Evolutionary conservation across 1,284 basidiomycete genomes (phyloP).

Genomic region (Meripilus lineatus): DNA sequence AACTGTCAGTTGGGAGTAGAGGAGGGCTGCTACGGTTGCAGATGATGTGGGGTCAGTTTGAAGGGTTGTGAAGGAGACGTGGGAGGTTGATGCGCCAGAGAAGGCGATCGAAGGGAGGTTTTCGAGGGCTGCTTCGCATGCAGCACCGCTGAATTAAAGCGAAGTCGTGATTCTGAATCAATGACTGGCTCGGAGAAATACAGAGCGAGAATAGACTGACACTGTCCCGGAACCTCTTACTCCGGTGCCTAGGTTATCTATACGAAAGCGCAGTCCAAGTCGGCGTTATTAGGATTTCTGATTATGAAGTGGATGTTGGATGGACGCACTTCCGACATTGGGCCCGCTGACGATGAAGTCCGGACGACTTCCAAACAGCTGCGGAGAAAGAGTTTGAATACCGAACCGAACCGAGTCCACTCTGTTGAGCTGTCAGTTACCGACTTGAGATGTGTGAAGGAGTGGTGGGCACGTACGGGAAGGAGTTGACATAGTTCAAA

Average conservation of each 20-base stretch:
- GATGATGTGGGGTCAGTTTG: slow-evolving; percentile 25
- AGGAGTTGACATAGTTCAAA: slow-evolving; percentile 27
- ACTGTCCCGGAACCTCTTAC: slow-evolving; percentile 38
- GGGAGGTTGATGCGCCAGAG: slow-evolving; percentile 36
- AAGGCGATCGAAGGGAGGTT: slow-evolving; percentile 48
- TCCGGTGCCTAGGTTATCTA: slow-evolving; percentile 35
- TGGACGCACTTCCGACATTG: slow-evolving; percentile 40
- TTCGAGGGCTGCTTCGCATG: slow-evolving; percentile 38
- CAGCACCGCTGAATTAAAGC: slow-evolving; percentile 38
- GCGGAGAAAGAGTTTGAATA: slow-evolving; percentile 41
- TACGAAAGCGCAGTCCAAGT: background rate
- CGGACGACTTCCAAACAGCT: slow-evolving; percentile 37
- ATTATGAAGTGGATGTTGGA: background rate
- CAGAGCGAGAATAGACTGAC: slow-evolving; percentile 24
- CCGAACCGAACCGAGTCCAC: slow-evolving; percentile 44
- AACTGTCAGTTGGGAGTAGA: slow-evolving; percentile 40
- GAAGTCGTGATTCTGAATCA: slow-evolving; percentile 9
- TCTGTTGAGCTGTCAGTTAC: slow-evolving; percentile 8
- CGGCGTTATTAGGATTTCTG: background rate
- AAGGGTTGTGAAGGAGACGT: slow-evolving; percentile 45
- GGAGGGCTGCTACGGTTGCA: slow-evolving; percentile 32
- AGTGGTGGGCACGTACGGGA: slow-evolving; percentile 7
- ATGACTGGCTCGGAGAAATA: slow-evolving; percentile 15
- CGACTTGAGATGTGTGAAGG: background rate
- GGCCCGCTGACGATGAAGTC: slow-evolving; percentile 48